These are phyloP conservation scores for Coemansia sp. DNA, from an alignment of 192 early-diverging fungal genomes.

Conservation along the genomic window DNA sequence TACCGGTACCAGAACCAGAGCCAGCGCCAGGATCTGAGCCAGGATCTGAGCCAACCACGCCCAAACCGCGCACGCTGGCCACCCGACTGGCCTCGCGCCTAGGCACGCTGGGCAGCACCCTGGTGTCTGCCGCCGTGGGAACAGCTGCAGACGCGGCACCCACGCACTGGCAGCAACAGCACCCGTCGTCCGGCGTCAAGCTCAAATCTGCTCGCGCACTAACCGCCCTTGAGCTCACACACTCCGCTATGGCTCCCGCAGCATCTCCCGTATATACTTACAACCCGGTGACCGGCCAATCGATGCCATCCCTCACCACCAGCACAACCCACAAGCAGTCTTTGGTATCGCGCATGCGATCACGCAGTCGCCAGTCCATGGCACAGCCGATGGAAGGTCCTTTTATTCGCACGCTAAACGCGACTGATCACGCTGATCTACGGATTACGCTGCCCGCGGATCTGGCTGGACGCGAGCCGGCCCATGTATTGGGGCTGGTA, in stretches of 20 bases:
- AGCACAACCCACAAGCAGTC: neutral
- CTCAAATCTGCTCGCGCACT: constrained; percentile 2
- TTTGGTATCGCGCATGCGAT: neutral
- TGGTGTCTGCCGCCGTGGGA: neutral
- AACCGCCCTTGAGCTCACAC: neutral
- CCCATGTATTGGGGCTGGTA: constrained; percentile 24
- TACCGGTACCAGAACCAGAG: neutral
- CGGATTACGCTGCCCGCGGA: constrained; percentile 33
- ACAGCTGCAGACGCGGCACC: neutral
- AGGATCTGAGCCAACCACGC: neutral
- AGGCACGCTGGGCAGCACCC: constrained; percentile 5
- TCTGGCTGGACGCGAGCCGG: constrained; percentile 1
- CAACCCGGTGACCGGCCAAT: constrained; percentile 13
- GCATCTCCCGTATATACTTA: neutral
- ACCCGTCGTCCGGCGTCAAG: neutral
- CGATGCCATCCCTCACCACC: constrained; percentile 2
- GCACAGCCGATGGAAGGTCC: neutral
- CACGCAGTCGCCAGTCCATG: neutral
- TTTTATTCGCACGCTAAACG: constrained; percentile 16
- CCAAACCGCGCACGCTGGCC: constrained; percentile 13
- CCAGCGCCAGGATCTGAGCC: neutral
- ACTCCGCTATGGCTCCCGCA: constrained; percentile 16
- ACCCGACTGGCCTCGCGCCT: constrained; percentile 21
- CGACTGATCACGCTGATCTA: constrained; percentile 7
- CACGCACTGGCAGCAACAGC: neutral